Evolutionary conservation across 768 basidiomycete genomes (phyloP), one percentile per base, ranked within the genome.

Genomic region (Boletus pseudo-olivaceus): DNA sequence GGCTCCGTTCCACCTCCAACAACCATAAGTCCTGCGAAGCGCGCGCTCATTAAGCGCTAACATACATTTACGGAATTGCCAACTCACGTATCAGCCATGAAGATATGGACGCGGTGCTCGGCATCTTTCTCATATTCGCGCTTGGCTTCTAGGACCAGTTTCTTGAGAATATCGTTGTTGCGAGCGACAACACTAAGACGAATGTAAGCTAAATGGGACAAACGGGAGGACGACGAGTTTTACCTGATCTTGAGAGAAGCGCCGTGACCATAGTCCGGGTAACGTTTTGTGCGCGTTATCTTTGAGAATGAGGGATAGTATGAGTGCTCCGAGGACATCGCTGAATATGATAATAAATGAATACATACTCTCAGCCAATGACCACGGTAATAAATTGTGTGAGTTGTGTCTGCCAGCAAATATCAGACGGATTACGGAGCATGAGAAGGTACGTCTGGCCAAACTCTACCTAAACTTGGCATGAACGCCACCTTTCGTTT

Each of bases 51-150:
- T 60, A 32, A 58, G 45, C 30, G n/a, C 35, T 34, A 33, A 29
- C 7, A 26, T 26, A 26, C 38, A 23, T 1, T 56, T 55, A 59
- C 59, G 50, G 52, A 55, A 54, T 47, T 33, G 43, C 43, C 37
- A 33, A 73, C 87, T 80, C 80, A 91, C 88, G 87, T 87, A 74
- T 93, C 92, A 33, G 88, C 90, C 73, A 93, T 78, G 71, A 87
- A 93, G 55, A 93, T 92, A 61, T 93, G 89, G 47, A 94, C 90
- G 54, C 90, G 87, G 65, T 93, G 90, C 61, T 90, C 88, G 54
- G 90, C 89, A 69, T 94, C 92, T 72, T 91, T 92, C 72, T 93
- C 90, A 62, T 93, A 93, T 57, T 90, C 88, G 48, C 83, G 83
- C 74, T 92, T 93, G 27, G 91, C 91, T 71, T 92, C 90, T 32